Conservation (phyloP, 225 moss, liverwort and hornwort species). For the Takakia lepidozioides region DNA sequence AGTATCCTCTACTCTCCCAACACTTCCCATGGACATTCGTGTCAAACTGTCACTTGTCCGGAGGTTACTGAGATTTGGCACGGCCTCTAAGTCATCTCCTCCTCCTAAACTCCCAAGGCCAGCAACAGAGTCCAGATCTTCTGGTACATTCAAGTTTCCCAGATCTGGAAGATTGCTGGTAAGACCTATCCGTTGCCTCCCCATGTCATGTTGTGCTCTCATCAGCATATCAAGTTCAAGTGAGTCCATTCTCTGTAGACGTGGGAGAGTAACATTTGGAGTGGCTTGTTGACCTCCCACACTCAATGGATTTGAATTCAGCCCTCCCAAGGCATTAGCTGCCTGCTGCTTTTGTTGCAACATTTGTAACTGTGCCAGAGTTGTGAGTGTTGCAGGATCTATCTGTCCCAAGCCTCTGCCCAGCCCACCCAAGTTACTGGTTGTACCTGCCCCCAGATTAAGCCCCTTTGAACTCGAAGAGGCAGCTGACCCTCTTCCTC, state of each 20-base stretch:
- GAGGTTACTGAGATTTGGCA: conserved; percentile 42
- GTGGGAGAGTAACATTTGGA: conserved; percentile 20
- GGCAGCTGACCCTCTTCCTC: conserved; percentile 61
- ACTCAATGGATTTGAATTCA: conserved; percentile 10
- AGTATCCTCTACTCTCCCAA: conserved; percentile 16
- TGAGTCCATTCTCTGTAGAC: conserved; percentile 74
- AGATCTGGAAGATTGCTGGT: conserved; percentile 24
- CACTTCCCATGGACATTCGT: conserved; percentile 16
- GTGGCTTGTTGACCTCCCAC: conserved; percentile 5
- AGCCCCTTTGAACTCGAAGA: conserved; percentile 47
- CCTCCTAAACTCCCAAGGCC: conserved; percentile 21
- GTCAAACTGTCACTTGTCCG: conserved; percentile 20
- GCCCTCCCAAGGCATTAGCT: conserved; percentile 2
- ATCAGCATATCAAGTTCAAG: conserved; percentile 74
- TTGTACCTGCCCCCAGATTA: conserved; percentile 32
- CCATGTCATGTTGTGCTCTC: conserved; percentile 69
- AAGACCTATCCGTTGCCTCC: conserved; percentile 38
- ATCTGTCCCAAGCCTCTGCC: conserved; percentile 32
- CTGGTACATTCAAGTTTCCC: conserved; percentile 15
- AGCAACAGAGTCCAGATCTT: conserved; percentile 27
- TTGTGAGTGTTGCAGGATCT: conserved; percentile 51
- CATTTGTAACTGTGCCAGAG: conserved; percentile 62
- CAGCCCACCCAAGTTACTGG: too few relatives aligned
- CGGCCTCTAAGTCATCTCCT: conserved; percentile 44
- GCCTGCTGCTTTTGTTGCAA: conserved; percentile 36